Percentiles rank a stretch among this genome's conserved stretches.
These are phyloP conservation scores for Poa pratensis DNA, from an alignment of 176 grass and related monocot species.

Conservation along the genomic window DNA sequence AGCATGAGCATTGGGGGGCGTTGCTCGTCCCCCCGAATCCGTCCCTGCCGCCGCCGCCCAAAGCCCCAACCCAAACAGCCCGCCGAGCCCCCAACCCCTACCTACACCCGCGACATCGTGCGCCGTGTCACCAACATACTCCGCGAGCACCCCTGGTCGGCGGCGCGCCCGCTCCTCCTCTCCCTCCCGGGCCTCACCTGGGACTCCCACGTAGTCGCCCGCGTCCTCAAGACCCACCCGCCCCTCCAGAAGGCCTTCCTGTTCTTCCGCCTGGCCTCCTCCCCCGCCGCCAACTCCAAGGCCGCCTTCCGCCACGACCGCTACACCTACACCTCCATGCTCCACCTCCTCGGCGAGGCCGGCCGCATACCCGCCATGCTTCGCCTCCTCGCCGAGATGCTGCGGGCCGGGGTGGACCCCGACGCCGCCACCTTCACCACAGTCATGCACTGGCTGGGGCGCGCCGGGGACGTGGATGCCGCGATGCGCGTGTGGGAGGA, in stretches of 20 bases:
- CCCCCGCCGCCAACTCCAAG: constrained; percentile 21
- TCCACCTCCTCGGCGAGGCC: constrained; percentile 76
- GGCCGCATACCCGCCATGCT: constrained; percentile 65
- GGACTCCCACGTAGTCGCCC: constrained; percentile 77
- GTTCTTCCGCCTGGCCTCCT: constrained; percentile 68
- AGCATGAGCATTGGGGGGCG: too few species aligned
- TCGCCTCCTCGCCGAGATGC: constrained; percentile 67
- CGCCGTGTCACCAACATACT: constrained; percentile 59
- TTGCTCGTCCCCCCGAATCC: too few species aligned
- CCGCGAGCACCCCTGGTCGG: constrained; percentile 59
- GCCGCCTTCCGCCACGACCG: constrained; percentile 67
- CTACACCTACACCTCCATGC: constrained; percentile 84
- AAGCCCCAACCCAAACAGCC: background rate
- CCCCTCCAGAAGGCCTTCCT: constrained; percentile 75
- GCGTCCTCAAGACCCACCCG: constrained; percentile 84
- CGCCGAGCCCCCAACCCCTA: background rate
- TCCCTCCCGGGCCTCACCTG: constrained; percentile 54
- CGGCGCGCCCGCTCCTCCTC: constrained; percentile 52
- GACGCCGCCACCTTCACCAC: constrained; percentile 72
- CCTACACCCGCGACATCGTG: constrained; percentile 62
- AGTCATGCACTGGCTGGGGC: constrained; percentile 71
- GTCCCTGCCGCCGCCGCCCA: background rate
- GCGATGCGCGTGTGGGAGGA: constrained; percentile 69
- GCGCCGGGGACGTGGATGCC: constrained; percentile 56
- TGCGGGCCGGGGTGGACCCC: constrained; percentile 41